phyloP scores from a whole-genome alignment of 345 rosid species.

The Brassica nigra region DNA sequence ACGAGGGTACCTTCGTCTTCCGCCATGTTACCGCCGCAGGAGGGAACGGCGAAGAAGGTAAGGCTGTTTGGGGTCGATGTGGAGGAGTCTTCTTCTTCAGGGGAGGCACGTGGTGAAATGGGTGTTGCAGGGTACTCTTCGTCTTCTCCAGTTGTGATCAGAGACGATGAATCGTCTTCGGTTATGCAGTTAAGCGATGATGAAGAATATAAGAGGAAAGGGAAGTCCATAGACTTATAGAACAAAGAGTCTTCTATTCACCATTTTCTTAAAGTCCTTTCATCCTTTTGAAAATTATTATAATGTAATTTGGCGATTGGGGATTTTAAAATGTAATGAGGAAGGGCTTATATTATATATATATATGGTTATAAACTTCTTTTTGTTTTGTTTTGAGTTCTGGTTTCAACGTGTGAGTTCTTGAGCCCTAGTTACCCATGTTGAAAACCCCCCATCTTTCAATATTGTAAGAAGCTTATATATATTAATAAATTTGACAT shows the following conservation, averaged over 20 bases:
- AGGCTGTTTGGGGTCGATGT: constrained; percentile 71
- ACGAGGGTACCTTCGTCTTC: constrained; percentile 10
- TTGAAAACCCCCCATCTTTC: background rate
- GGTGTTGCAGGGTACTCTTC: constrained; percentile 10
- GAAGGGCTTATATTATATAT: constrained; percentile 10
- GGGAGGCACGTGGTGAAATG: constrained; percentile 33
- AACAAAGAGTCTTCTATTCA: background rate
- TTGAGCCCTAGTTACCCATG: constrained; percentile 21
- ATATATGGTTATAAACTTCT: background rate
- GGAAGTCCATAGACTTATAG: constrained; percentile 34
- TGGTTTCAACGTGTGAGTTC: constrained; percentile 16
- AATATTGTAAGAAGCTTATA: constrained; percentile 19
- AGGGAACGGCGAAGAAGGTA: constrained; percentile 46
- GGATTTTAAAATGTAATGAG: constrained; percentile 8
- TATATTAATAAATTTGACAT: background rate
- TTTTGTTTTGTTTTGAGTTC: constrained; percentile 9
- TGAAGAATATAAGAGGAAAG: constrained; percentile 40
- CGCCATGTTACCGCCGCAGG: background rate
- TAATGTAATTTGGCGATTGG: constrained; percentile 4
- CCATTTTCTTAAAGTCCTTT: background rate
- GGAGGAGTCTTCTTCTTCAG: constrained; percentile 54
- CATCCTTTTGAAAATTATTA: background rate
- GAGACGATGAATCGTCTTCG: constrained; percentile 32
- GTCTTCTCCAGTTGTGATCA: constrained; percentile 36
- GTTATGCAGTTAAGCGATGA: constrained; percentile 31